Conservation (phyloP, 208 protist genomes). For the Vickermania spadyakhi region DNA sequence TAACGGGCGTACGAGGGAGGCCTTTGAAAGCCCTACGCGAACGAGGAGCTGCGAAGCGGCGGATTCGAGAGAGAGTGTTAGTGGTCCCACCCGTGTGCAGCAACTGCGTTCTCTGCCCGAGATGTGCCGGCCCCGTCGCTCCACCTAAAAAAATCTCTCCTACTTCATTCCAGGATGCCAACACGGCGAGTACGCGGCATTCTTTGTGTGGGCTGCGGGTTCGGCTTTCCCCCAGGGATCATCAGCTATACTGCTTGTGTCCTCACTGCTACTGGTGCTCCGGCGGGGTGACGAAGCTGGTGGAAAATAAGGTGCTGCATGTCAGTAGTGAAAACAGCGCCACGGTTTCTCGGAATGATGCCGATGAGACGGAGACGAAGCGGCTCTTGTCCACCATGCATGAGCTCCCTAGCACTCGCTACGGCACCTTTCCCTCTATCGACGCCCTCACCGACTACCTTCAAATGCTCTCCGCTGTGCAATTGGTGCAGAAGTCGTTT, state of each 20-base stretch:
- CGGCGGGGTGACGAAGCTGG: neutral
- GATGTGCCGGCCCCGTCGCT: slow-evolving; percentile 22
- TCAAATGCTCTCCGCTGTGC: neutral
- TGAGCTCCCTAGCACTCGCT: neutral
- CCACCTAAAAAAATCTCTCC: neutral
- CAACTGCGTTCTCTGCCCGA: slow-evolving; percentile 43
- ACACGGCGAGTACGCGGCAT: neutral
- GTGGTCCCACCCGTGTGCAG: slow-evolving; percentile 12
- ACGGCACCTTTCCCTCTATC: neutral
- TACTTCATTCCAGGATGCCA: neutral
- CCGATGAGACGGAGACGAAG: too few species aligned
- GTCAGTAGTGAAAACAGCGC: too few species aligned
- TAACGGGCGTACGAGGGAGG: neutral
- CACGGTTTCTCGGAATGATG: too few species aligned
- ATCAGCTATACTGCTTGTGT: neutral
- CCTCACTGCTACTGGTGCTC: neutral
- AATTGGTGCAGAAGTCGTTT: neutral
- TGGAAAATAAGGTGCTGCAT: too few species aligned
- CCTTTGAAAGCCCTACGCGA: neutral
- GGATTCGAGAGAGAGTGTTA: slow-evolving; percentile 1
- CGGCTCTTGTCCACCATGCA: too few species aligned
- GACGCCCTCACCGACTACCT: neutral
- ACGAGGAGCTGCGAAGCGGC: neutral
- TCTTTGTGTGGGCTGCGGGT: slow-evolving; percentile 1
- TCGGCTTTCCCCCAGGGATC: neutral